These are phyloP conservation scores for Claviceps capensis DNA, from an alignment of 2,329 filamentous ascomycete genomes.

Conservation along the genomic window DNA sequence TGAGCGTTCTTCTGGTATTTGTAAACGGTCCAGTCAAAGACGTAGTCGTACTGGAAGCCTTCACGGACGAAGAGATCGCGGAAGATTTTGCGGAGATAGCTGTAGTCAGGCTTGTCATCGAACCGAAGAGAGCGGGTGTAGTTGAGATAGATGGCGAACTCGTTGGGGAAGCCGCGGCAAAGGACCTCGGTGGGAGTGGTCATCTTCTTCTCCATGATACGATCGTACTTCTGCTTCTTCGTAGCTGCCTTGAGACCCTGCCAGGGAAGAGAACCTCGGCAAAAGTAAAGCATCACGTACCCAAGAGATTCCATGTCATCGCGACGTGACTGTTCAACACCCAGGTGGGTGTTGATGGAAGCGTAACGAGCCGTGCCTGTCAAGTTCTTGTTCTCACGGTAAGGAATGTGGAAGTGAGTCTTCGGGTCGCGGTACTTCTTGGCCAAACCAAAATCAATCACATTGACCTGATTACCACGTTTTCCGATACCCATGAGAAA, in stretches of 20 bases:
- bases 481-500: slow-evolving; percentile 99
- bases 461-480: slow-evolving; percentile 98
- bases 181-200: slow-evolving; percentile 96
- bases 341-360: slow-evolving; percentile 96
- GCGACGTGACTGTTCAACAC: slow-evolving; percentile 96
- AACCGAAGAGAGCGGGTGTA: slow-evolving; percentile 97
- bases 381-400: slow-evolving; percentile 99
- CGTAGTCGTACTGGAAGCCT: slow-evolving; percentile 99
- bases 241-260: slow-evolving; percentile 96
- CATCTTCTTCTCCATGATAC: slow-evolving; percentile 99
- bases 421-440: slow-evolving; percentile 99
- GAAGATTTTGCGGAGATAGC: slow-evolving; percentile 99
- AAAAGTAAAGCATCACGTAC: slow-evolving; percentile 99
- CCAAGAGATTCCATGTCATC: slow-evolving; percentile 99
- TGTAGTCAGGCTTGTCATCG: slow-evolving; percentile 99
- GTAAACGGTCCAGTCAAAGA: slow-evolving; percentile 99
- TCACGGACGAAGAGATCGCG: slow-evolving; percentile 97
- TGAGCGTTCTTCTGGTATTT: slow-evolving; percentile 99
- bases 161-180: slow-evolving; percentile 97
- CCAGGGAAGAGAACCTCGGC: slow-evolving; percentile 96
- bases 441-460: slow-evolving; percentile 96
- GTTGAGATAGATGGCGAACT: slow-evolving; percentile 99
- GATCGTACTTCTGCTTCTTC: slow-evolving; percentile 99
- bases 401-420: slow-evolving; percentile 98
- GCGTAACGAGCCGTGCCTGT: slow-evolving; percentile 97